Base-by-base conservation (phyloP, 108 stramenopile species). In the Cylindrotheca fusiformis region DNA sequence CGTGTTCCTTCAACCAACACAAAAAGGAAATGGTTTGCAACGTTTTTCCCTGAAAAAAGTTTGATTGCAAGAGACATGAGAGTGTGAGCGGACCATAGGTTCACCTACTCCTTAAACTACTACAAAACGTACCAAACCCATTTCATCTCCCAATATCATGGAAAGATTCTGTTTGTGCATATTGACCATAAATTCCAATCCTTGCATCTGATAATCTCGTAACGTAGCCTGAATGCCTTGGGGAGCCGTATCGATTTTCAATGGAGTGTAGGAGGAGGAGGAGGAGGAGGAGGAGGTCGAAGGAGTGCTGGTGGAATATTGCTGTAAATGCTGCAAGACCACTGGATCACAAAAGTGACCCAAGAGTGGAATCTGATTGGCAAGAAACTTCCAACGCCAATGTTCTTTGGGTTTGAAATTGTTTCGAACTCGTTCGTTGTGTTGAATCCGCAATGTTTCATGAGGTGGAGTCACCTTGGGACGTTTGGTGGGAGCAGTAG, bases 101-200 rank as follows among this genome's bases (percentile, higher is more conserved):
- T 29, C 18, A 30, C n/a, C 2, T 20, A 30, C n/a, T n/a, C n/a
- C n/a, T n/a, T n/a, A n/a, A n/a, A 32, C 28, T 10, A 52, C 17
- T 53, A 47, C 22, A 18, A 25, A 31, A 55, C 14, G 4, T 68
- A 51, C 54, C 29, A 57, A 24, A 19, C 77, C 78, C 86, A 83
- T 89, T 84, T 96, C 97, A 74, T 98, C 96, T 10, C 85, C 97
- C 3, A 98, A 79, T 60, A 98, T 93, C 72, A 82, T 88, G 14
- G 63, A 58, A 53, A 85, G 48, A 50, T 80, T 80, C 55, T 78
- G 65, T 2, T 68, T 49, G 67, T 89, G 83, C 65, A 94, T 93
- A 27, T 71, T 60, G 44, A 85, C 77, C 89, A 97, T 87, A 87
- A 89, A 97, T 23, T 83, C 67, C 22, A 97, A 65, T 12, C 95